Conservation (phyloP, 2,329 filamentous ascomycete genomes). For the Sphaerostilbella broomeana region DNA sequence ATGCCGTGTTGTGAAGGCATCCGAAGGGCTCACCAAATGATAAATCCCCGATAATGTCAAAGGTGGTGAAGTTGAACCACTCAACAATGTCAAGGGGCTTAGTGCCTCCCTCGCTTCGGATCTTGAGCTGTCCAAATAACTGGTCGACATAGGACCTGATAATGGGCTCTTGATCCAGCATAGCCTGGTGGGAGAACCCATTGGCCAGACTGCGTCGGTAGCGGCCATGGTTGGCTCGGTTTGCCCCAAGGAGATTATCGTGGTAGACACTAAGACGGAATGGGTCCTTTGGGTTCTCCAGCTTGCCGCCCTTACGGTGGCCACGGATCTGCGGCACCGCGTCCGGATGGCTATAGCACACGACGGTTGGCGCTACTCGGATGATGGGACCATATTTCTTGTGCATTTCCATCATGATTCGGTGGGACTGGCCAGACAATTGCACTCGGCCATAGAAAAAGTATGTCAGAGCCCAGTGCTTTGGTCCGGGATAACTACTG, state of each 20-base stretch:
- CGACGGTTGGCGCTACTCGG: conserved; percentile 5
- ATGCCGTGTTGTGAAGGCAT: conserved; percentile 19
- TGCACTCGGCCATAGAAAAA: not conserved
- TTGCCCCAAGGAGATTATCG: conserved; percentile 16
- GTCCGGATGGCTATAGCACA: conserved; percentile 7
- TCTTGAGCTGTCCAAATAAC: conserved; percentile 18
- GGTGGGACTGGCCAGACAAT: not conserved
- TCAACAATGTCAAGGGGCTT: conserved; percentile 19
- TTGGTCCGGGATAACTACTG: conserved; percentile 9
- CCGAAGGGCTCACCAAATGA: conserved; percentile 25
- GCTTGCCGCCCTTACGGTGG: conserved; percentile 14
- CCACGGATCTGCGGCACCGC: conserved; percentile 16
- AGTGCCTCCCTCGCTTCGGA: conserved; percentile 11
- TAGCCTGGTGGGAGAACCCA: conserved; percentile 24
- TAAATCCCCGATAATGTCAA: conserved; percentile 27
- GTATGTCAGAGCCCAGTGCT: not conserved
- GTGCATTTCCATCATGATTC: not conserved
- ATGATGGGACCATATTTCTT: conserved; percentile 9
- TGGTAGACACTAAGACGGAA: not conserved
- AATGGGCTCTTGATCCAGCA: conserved; percentile 27
- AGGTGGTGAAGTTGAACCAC: conserved; percentile 26
- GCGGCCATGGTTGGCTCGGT: conserved; percentile 18
- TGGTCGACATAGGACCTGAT: conserved; percentile 23
- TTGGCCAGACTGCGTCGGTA: conserved; percentile 20
- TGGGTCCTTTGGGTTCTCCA: conserved; percentile 12